These are phyloP conservation scores for Sporisorium graminicola DNA, from an alignment of 1,284 basidiomycete genomes.

Conservation along the genomic window DNA sequence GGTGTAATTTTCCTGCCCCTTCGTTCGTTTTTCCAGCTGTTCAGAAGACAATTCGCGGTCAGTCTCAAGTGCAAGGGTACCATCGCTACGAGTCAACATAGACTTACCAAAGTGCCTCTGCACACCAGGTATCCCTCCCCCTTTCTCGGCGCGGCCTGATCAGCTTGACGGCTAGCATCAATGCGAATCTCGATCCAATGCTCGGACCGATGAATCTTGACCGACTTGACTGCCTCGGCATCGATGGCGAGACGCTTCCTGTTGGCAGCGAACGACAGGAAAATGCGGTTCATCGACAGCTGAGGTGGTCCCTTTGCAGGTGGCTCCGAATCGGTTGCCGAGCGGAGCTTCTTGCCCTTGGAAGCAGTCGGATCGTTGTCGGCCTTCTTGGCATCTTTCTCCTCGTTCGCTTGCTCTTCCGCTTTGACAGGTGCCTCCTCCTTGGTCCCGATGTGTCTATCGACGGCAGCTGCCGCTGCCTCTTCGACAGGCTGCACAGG, in stretches of 20 bases:
- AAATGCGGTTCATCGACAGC: conserved; percentile 74
- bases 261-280: conserved; percentile 90
- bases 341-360: conserved; percentile 4
- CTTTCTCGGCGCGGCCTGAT: conserved; percentile 61
- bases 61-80: too few relatives aligned
- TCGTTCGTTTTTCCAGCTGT: conserved; percentile 44
- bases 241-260: conserved; percentile 87
- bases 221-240: conserved; percentile 83
- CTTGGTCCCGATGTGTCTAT: not conserved
- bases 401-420: not conserved
- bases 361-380: not conserved
- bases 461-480: not conserved
- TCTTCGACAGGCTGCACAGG: not conserved
- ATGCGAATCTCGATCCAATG: conserved; percentile 86
- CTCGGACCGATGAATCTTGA: conserved; percentile 84
- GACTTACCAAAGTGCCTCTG: conserved; percentile 76
- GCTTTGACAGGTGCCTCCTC: not conserved
- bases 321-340: not conserved
- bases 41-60: too few relatives aligned
- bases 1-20: conserved; percentile 40
- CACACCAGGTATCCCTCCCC: conserved; percentile 73
- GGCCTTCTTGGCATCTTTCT: not conserved
- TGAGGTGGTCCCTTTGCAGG: conserved; percentile 65
- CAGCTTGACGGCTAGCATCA: conserved; percentile 11
- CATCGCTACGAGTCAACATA: too few relatives aligned